phyloP scores from a whole-genome alignment of 2,329 filamentous ascomycete genomes.

The Claviceps humidiphila region DNA sequence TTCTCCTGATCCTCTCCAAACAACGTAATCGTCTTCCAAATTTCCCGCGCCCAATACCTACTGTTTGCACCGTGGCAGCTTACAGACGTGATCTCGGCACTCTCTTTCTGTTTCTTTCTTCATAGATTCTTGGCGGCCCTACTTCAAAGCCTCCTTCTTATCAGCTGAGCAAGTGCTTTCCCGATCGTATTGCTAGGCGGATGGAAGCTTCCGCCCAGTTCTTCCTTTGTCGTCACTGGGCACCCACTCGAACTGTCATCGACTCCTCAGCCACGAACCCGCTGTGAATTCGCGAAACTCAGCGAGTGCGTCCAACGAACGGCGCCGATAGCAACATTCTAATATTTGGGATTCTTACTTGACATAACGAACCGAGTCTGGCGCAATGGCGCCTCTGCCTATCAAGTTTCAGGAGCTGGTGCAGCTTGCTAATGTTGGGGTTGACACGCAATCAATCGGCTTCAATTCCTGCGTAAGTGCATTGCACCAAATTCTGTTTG shows the following conservation, averaged over 20 bases:
- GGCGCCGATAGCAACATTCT: background rate
- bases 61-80: conserved; percentile 16
- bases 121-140: conserved; percentile 9
- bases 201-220: conserved; percentile 23
- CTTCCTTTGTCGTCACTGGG: conserved; percentile 12
- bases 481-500: background rate
- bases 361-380: conserved; percentile 13
- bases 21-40: conserved; percentile 7
- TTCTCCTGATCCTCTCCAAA: conserved; percentile 9
- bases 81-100: conserved; percentile 11
- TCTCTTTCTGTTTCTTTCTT: conserved; percentile 7
- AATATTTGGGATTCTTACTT: conserved; percentile 11
- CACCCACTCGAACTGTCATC: conserved; percentile 7
- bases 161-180: conserved; percentile 3
- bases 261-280: conserved; percentile 7
- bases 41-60: conserved; percentile 10
- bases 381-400: conserved; percentile 56
- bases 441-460: conserved; percentile 45
- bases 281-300: conserved; percentile 12
- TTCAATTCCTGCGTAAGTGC: conserved; percentile 61
- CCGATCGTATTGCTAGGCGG: conserved; percentile 20
- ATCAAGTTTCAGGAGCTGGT: conserved; percentile 91
- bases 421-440: conserved; percentile 42
- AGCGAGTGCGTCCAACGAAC: conserved; percentile 9
- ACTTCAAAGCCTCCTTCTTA: conserved; percentile 8